Evolutionary conservation across 2,329 filamentous ascomycete species (phyloP).

Genomic region (Exophiala oligosperma): DNA sequence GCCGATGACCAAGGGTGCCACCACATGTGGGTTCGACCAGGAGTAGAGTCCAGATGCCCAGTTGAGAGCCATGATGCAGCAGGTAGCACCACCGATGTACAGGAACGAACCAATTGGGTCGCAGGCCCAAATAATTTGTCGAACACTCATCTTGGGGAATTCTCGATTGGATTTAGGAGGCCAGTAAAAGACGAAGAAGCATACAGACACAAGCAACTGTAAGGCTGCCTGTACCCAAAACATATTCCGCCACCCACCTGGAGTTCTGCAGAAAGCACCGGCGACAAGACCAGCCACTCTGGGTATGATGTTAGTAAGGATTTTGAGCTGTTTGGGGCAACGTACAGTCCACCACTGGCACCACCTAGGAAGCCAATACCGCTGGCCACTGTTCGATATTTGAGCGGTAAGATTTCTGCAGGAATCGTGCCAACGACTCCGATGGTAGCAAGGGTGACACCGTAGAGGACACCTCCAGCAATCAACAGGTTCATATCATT

Average conservation of each 20-base stretch:
- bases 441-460: conserved; percentile 55
- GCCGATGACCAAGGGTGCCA: no score
- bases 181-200: conserved; percentile 51
- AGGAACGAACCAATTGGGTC: conserved; percentile 39
- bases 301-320: background rate
- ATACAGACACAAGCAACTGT: conserved; percentile 48
- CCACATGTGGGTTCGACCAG: no score
- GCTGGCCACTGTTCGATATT: conserved; percentile 56
- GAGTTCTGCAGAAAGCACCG: conserved; percentile 51
- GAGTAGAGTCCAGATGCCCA: no score
- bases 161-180: conserved; percentile 39
- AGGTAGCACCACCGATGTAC: no score
- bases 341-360: conserved; percentile 53
- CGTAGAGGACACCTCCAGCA: conserved; percentile 56
- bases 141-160: conserved; percentile 39
- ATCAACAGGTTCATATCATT: conserved; percentile 57
- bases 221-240: conserved; percentile 61
- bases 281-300: conserved; percentile 52
- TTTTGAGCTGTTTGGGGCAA: conserved; percentile 16
- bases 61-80: no score
- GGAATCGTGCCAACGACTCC: conserved; percentile 57
- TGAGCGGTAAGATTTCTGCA: conserved; percentile 56
- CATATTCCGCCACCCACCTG: conserved; percentile 55
- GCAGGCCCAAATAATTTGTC: conserved; percentile 46
- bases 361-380: conserved; percentile 54